Evolutionary conservation across 108 stramenopile species (phyloP), one percentile per base, ranked within the genome.

Genomic region (Skeletonema menzelii): DNA sequence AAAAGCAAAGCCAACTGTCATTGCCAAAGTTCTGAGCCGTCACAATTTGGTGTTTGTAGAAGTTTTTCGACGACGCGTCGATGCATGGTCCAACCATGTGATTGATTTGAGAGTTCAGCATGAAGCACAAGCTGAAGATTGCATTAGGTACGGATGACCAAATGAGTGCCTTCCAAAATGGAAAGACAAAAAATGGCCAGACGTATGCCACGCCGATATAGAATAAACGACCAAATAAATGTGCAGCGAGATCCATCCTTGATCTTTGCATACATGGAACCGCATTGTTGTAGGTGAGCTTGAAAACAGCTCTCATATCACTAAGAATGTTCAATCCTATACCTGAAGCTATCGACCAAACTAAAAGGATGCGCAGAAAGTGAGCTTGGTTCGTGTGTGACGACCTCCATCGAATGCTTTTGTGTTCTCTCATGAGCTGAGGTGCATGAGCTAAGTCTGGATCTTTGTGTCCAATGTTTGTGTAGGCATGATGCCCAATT

Each of bases 11-110:
- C 30, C 28, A 28, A 20, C 60, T 72, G n/a, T 44, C 79, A 20
- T 56, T 82, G 19, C 85, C 85, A 70, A 86, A 86, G 62, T 86
- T 82, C 60, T 86, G 85, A n/a, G 85, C 78, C 6, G 85, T 86
- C 35, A 72, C 28, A 7, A 83, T 57, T 58, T 86, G 85, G 55
- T 86, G 85, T 34, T 77, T 83, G 69, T 79, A 75, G 60, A 86
- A 86, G 69, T 86, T 77, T 19, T 56, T 46, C 26, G 69, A 47
- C 14, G 77, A 82, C 7, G 85, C 77, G 69, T 86, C 77, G 5
- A 70, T 66, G 53, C 82, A 83, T 6, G 47, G 22, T 17, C 47
- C 61, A 1, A 68, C 76, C 55, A 86, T 59, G 47, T 86, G 85
- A 69, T 86, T 86, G 69, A 86, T 83, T 66, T 86, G 85, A 4